Percentiles rank a stretch among this genome's conserved stretches.
Evolutionary conservation across 495 filamentous ascomycete species (phyloP).

Genomic region (Penicillium taxi): DNA sequence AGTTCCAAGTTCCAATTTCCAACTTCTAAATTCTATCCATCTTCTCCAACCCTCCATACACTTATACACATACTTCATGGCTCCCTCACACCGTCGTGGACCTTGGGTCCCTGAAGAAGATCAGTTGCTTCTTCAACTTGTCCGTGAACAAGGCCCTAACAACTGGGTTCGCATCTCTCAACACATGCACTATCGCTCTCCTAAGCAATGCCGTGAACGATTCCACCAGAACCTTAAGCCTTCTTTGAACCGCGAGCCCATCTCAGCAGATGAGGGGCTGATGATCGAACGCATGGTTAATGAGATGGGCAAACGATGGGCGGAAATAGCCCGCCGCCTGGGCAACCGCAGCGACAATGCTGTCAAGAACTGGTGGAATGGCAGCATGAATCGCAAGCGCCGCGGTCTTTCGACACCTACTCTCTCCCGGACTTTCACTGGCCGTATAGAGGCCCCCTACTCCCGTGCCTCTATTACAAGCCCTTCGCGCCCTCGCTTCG

Average conservation of each 20-base stretch:
- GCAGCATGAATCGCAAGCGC: slow-evolving; percentile 72
- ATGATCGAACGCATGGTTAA: slow-evolving; percentile 73
- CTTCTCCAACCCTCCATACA: slow-evolving; percentile 1
- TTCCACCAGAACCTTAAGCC: slow-evolving; percentile 96
- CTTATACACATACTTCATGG: slow-evolving; percentile 26
- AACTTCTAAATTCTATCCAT: slow-evolving; percentile 2
- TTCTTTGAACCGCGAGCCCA: slow-evolving; percentile 80
- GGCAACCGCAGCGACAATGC: slow-evolving; percentile 92
- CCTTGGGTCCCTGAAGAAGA: slow-evolving; percentile 89
- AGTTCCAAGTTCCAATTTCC: no score
- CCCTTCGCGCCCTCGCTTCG: slow-evolving; percentile 28
- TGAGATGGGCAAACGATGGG: slow-evolving; percentile 87
- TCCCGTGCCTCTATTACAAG: slow-evolving; percentile 29
- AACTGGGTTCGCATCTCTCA: slow-evolving; percentile 91
- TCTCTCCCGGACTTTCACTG: slow-evolving; percentile 30
- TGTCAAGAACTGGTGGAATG: slow-evolving; percentile 99
- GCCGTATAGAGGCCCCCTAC: slow-evolving; percentile 38
- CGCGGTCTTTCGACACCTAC: slow-evolving; percentile 38
- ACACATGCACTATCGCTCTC: slow-evolving; percentile 66
- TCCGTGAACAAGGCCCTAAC: slow-evolving; percentile 66
- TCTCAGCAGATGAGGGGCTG: slow-evolving; percentile 80
- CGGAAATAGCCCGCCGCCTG: slow-evolving; percentile 82
- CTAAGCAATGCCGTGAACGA: slow-evolving; percentile 94
- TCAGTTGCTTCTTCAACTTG: slow-evolving; percentile 58
- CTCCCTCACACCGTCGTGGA: slow-evolving; percentile 60